Percentiles rank a stretch among this genome's conserved stretches.
These are phyloP conservation scores for Solanum aculeatissimum DNA, from an alignment of 305 asterid genomes.

Conservation along the genomic window DNA sequence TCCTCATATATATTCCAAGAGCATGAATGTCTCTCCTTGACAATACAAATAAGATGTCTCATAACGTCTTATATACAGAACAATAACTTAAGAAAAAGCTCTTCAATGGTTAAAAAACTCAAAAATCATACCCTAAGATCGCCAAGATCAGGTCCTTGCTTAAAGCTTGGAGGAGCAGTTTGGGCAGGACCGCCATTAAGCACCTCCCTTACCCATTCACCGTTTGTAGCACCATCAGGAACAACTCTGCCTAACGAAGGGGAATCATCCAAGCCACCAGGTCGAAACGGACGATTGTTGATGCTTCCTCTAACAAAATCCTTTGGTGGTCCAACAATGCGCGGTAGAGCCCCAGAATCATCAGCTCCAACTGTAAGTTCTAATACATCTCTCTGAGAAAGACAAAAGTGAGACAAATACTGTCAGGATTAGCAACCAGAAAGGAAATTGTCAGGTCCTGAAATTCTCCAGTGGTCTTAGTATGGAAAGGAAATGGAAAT, in stretches of 20 bases:
- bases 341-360: conserved; percentile 80
- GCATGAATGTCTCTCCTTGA: conserved; percentile 50
- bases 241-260: conserved; percentile 53
- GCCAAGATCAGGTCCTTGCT: conserved; percentile 69
- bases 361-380: conserved; percentile 58
- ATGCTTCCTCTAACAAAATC: conserved; percentile 92
- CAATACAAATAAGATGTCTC: conserved; percentile 3
- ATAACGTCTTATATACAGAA: background rate
- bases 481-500: background rate
- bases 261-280: conserved; percentile 72
- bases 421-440: background rate
- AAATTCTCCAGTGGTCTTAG: background rate
- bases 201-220: conserved; percentile 78
- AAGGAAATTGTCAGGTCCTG: background rate
- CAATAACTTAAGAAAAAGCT: background rate
- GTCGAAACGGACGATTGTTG: conserved; percentile 79
- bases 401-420: conserved; percentile 16
- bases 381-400: conserved; percentile 58
- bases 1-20: conserved; percentile 50
- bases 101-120: conserved; percentile 2
- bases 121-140: conserved; percentile 55
- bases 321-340: conserved; percentile 77
- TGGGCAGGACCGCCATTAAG: conserved; percentile 71
- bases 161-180: conserved; percentile 64
- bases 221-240: conserved; percentile 78